phyloP scores from a whole-genome alignment of 257 asterid genomes.

The Capsicum chinense region DNA sequence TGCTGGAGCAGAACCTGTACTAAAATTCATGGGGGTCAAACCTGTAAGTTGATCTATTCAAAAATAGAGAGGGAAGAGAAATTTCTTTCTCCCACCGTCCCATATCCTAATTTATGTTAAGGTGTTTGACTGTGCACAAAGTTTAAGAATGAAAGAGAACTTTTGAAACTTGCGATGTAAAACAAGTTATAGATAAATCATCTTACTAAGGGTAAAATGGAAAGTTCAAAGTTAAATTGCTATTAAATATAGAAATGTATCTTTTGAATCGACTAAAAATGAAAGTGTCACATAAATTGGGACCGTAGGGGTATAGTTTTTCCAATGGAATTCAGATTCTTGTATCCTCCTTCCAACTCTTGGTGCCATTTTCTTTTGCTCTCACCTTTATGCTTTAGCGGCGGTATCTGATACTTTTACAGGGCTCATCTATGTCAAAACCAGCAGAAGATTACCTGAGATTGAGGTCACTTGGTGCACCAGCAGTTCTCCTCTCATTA shows the following conservation, averaged over 20 bases:
- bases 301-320: not conserved
- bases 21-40: conserved; percentile 77
- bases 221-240: not conserved
- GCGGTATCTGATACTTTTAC: not conserved
- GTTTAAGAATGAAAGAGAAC: not conserved
- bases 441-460: conserved; percentile 69
- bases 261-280: not conserved
- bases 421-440: conserved; percentile 63
- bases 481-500: conserved; percentile 76
- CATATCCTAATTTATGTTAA: not conserved
- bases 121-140: not conserved
- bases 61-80: not conserved
- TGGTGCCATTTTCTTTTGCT: not conserved
- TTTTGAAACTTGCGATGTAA: not conserved
- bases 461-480: conserved; percentile 77
- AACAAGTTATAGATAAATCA: not conserved
- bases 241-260: not conserved
- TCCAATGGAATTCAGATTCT: not conserved
- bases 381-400: not conserved
- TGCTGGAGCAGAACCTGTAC: conserved; percentile 59
- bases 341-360: not conserved
- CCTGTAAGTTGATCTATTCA: conserved; percentile 45
- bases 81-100: not conserved
- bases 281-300: not conserved
- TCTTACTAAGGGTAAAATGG: not conserved